A percentile compares a stretch with the other conserved stretches of the same genome.
Conservation (phyloP, 2,329 filamentous ascomycete genomes). For the Cercospora zeina region DNA sequence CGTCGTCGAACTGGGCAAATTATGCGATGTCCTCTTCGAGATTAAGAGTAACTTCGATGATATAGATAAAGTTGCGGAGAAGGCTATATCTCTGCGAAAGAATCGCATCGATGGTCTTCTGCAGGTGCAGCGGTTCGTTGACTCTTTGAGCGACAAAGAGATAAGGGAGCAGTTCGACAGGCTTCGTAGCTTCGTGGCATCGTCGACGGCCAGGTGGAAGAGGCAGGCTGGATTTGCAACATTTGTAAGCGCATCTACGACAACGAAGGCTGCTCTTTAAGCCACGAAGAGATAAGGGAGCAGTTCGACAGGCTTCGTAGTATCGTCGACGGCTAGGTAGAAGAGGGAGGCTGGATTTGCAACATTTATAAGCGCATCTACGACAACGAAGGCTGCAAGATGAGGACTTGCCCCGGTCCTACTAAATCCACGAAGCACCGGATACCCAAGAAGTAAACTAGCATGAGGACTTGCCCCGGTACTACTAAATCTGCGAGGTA, state of each 20-base stretch:
- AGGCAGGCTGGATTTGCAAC: not conserved
- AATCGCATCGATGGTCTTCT: not conserved
- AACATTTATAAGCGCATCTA: not conserved
- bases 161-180: not conserved
- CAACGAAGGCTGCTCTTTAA: too few relatives aligned
- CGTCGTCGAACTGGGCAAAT: not conserved
- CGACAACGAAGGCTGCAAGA: too few relatives aligned
- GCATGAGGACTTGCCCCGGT: not conserved
- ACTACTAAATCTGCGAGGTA: not conserved
- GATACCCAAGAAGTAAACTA: too few relatives aligned
- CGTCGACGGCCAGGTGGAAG: not conserved
- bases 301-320: too few relatives aligned
- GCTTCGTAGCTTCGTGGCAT: too few relatives aligned
- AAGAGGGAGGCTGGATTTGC: not conserved
- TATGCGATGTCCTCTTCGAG: not conserved
- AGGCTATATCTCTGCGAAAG: not conserved
- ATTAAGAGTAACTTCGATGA: not conserved
- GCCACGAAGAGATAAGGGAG: too few relatives aligned
- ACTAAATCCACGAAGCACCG: too few relatives aligned
- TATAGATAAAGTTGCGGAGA: not conserved
- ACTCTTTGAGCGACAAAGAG: not conserved
- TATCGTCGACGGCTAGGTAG: not conserved
- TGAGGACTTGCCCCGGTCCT: too few relatives aligned
- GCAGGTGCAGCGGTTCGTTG: not conserved
- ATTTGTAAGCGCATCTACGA: not conserved